Percentiles rank a stretch among this genome's conserved stretches.
Evolutionary conservation across 2,329 filamentous ascomycete species (phyloP).

Genomic region (Fusarium algeriense): DNA sequence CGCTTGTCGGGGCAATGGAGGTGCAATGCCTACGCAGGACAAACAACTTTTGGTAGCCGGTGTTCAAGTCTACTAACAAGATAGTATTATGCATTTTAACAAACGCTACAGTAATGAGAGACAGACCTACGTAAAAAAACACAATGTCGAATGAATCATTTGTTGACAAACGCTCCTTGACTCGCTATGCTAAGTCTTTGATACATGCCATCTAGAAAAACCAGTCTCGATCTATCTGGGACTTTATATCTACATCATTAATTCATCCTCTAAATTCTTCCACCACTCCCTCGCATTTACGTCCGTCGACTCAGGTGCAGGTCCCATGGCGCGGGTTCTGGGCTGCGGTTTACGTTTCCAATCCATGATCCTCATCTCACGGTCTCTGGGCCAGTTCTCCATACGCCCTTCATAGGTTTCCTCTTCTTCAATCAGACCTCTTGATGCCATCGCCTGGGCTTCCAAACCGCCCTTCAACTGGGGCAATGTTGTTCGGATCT

Average conservation of each 20-base stretch:
- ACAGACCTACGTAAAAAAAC: background rate
- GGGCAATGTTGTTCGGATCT: conserved; percentile 46
- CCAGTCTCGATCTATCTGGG: conserved; percentile 7
- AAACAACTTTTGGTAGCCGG: background rate
- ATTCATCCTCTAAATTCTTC: conserved; percentile 46
- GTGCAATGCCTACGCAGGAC: background rate
- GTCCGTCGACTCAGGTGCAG: conserved; percentile 38
- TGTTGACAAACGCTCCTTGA: background rate
- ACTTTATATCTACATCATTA: conserved; percentile 45
- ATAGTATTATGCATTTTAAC: conserved; percentile 4
- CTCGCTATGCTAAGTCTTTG: background rate
- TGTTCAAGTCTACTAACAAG: background rate
- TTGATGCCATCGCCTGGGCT: conserved; percentile 21
- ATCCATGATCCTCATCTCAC: conserved; percentile 41
- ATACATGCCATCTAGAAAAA: conserved; percentile 1
- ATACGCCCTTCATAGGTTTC: conserved; percentile 17
- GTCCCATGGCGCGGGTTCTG: conserved; percentile 34
- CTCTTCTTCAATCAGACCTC: conserved; percentile 21
- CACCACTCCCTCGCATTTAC: conserved; percentile 46
- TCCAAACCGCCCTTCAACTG: conserved; percentile 38
- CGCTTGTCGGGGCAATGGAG: background rate
- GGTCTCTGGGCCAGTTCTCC: conserved; percentile 42
- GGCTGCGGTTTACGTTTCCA: conserved; percentile 43
- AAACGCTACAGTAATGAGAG: conserved; percentile 29
- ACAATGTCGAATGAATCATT: too few relatives aligned